Evolutionary conservation across 306 rosid genomes (phyloP).

Genomic region (Medicago lupulina): DNA sequence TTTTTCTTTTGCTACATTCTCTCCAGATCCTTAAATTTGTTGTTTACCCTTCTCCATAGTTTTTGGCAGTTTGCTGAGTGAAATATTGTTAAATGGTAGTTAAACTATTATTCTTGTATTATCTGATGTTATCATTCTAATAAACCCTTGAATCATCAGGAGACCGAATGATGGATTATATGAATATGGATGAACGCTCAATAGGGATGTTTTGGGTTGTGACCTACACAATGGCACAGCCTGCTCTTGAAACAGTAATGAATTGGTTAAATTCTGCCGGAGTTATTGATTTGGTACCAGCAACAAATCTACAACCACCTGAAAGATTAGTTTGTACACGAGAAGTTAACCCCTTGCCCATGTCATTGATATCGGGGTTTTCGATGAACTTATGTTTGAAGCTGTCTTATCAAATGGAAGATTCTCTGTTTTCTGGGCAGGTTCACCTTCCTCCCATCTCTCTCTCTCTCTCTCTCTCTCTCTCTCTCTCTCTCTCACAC

Average conservation of each 20-base stretch:
- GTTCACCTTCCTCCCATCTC: conserved; percentile 44
- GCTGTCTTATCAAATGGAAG: conserved; percentile 95
- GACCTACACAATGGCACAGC: conserved; percentile 98
- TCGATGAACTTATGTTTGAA: conserved; percentile 89
- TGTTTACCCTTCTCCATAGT: conserved; percentile 2
- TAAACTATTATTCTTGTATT: conserved; percentile 20
- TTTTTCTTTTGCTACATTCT: conserved; percentile 11
- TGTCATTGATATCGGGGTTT: conserved; percentile 93
- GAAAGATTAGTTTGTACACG: conserved; percentile 79
- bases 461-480: conserved; percentile 1
- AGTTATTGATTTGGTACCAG: conserved; percentile 60
- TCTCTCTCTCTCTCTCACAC: conserved; percentile 7
- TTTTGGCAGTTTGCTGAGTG: conserved; percentile 15
- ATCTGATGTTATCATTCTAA: conserved; percentile 21
- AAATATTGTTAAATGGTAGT: conserved; percentile 4
- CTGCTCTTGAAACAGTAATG: conserved; percentile 93
- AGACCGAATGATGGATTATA: conserved; percentile 93
- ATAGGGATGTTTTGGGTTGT: conserved; percentile 99
- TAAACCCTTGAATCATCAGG: conserved; percentile 55
- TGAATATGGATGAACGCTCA: conserved; percentile 98
- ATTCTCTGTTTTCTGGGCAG: conserved; percentile 81
- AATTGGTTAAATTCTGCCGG: conserved; percentile 85
- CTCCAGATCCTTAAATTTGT: not conserved
- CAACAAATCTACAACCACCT: conserved; percentile 69
- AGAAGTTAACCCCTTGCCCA: conserved; percentile 94